These are phyloP conservation scores for Nicotiana tabacum DNA, from an alignment of 257 asterid genomes.

Conservation along the genomic window DNA sequence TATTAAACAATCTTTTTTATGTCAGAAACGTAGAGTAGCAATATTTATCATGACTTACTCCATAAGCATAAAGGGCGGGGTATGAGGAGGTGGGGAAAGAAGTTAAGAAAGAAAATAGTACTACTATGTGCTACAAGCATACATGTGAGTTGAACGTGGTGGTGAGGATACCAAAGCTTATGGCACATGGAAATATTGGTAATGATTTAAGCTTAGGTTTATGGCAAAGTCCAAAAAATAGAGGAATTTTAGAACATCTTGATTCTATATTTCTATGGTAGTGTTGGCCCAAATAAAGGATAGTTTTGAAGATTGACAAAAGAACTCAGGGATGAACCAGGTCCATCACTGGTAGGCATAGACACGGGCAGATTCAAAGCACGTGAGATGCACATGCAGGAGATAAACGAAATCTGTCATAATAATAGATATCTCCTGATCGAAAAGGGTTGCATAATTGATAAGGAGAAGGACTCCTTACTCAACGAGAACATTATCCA, in stretches of 20 bases:
- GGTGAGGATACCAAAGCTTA: background rate
- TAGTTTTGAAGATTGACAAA: too few species aligned
- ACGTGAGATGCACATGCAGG: too few species aligned
- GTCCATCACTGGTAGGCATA: too few species aligned
- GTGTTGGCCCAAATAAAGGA: too few species aligned
- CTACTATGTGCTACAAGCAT: background rate
- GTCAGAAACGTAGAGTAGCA: background rate
- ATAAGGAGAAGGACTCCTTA: too few species aligned
- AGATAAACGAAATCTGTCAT: too few species aligned
- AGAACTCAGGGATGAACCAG: too few species aligned
- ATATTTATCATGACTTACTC: background rate
- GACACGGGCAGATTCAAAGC: too few species aligned
- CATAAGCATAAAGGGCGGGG: background rate
- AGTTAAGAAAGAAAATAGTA: background rate
- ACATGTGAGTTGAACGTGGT: conserved; percentile 12
- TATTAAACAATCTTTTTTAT: background rate
- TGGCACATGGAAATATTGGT: conserved; percentile 8
- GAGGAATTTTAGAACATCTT: background rate
- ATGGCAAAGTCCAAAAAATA: background rate
- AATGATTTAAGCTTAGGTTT: background rate
- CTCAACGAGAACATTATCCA: too few species aligned
- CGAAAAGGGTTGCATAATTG: too few species aligned
- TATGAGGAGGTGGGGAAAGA: background rate
- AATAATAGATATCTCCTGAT: too few species aligned
- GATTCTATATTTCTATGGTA: background rate